Evolutionary conservation across 441 rosid genomes (phyloP).

Genomic region (Dalechampia spathulata): DNA sequence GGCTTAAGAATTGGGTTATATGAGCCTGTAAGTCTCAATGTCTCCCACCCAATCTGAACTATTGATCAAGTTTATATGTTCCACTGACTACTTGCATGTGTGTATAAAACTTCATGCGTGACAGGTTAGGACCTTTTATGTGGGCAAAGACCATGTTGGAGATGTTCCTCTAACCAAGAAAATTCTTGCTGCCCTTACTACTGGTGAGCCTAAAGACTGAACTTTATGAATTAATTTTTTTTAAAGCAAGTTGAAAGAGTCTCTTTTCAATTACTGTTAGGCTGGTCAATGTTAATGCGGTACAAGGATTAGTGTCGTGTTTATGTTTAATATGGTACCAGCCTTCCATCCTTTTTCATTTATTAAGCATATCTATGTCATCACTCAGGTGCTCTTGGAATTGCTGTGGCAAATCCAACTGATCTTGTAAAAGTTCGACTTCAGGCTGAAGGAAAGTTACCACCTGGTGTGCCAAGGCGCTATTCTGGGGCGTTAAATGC

Average conservation of each 20-base stretch:
- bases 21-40: constrained; percentile 81
- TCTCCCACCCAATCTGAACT: constrained; percentile 13
- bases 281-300: no score
- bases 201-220: constrained; percentile 86
- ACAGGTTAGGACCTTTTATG: constrained; percentile 80
- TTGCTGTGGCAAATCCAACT: constrained; percentile 87
- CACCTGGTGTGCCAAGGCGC: constrained; percentile 94
- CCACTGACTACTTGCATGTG: no score
- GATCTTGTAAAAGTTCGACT: constrained; percentile 99
- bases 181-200: constrained; percentile 93
- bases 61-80: not conserved
- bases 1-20: constrained; percentile 94
- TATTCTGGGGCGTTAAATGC: constrained; percentile 92
- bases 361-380: constrained; percentile 12
- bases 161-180: constrained; percentile 93
- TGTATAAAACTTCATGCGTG: constrained; percentile 13
- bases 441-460: constrained; percentile 95
- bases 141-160: constrained; percentile 81
- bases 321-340: no score
- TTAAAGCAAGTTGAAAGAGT: no score
- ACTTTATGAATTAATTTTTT: no score
- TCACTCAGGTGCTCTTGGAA: constrained; percentile 77
- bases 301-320: no score
- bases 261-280: no score
- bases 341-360: no score